These are phyloP conservation scores for Trichoderma arundinaceum DNA, from an alignment of 2,329 filamentous ascomycete genomes.

Conservation along the genomic window DNA sequence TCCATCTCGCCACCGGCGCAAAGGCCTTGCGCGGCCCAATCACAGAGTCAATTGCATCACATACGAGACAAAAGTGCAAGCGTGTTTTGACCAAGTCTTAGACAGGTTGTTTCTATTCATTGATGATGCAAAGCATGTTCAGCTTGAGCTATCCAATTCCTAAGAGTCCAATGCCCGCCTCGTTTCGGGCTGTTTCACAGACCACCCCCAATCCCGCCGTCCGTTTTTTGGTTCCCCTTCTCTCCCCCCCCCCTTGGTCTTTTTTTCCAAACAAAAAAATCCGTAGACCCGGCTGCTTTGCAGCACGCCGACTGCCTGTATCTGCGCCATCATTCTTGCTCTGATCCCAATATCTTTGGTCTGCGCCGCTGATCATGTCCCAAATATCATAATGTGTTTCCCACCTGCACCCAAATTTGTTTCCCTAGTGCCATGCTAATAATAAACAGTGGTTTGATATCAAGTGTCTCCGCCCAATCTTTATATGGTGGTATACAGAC, in stretches of 20 bases:
- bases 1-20: constrained; percentile 9
- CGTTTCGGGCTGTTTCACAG: background rate
- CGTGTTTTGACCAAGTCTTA: constrained; percentile 21
- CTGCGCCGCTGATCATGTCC: constrained; percentile 40
- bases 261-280: constrained; percentile 27
- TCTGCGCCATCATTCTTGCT: constrained; percentile 31
- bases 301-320: constrained; percentile 26
- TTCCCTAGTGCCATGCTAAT: constrained; percentile 45
- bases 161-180: background rate
- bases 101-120: constrained; percentile 28
- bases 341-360: constrained; percentile 32
- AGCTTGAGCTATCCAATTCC: constrained; percentile 27
- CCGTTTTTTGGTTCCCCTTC: background rate
- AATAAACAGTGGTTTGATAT: constrained; percentile 41
- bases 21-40: background rate
- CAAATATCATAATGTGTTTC: constrained; percentile 42
- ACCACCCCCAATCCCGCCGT: background rate
- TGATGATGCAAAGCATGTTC: constrained; percentile 18
- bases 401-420: constrained; percentile 38
- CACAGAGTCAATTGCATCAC: constrained; percentile 6
- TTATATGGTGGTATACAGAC: constrained; percentile 41
- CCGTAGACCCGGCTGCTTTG: constrained; percentile 22
- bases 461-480: constrained; percentile 39
- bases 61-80: background rate
- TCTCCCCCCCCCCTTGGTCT: background rate